A percentile compares a stretch with the other conserved stretches of the same genome.
phyloP scores from a whole-genome alignment of 2,329 filamentous ascomycete genomes.

The Ascochyta fabae region DNA sequence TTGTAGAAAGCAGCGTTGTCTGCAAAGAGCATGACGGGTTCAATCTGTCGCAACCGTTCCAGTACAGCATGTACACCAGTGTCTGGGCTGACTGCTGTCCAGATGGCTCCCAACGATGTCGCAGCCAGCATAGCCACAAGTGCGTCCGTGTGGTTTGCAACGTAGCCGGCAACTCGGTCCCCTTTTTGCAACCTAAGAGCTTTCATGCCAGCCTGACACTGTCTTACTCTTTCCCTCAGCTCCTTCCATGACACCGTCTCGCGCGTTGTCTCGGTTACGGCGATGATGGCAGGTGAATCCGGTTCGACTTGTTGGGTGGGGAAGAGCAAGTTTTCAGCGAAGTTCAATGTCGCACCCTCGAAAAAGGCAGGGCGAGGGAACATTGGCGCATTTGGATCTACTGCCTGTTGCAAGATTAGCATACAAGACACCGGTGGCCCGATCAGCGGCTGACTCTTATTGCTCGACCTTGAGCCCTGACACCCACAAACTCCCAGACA shows the following conservation, averaged over 20 bases:
- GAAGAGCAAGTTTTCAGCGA: slow-evolving; percentile 92
- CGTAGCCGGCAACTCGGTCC: slow-evolving; percentile 72
- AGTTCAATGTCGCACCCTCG: slow-evolving; percentile 79
- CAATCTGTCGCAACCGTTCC: slow-evolving; percentile 84
- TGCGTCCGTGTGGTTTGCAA: slow-evolving; percentile 88
- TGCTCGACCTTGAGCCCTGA: slow-evolving; percentile 71
- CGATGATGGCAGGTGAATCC: slow-evolving; percentile 73
- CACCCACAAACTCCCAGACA: slow-evolving; percentile 81
- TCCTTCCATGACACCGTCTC: slow-evolving; percentile 77
- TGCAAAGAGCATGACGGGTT: slow-evolving; percentile 80
- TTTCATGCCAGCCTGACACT: slow-evolving; percentile 74
- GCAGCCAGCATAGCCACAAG: slow-evolving; percentile 87
- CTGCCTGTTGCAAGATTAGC: slow-evolving; percentile 61
- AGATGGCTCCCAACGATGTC: slow-evolving; percentile 82
- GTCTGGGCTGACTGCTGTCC: slow-evolving; percentile 93
- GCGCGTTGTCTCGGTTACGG: slow-evolving; percentile 74
- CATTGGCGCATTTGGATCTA: slow-evolving; percentile 72
- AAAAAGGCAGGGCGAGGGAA: slow-evolving; percentile 92
- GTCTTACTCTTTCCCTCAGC: slow-evolving; percentile 77
- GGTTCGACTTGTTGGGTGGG: slow-evolving; percentile 67
- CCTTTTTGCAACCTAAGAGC: slow-evolving; percentile 67
- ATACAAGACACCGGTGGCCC: not conserved
- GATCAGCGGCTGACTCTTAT: slow-evolving; percentile 59
- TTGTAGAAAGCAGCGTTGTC: slow-evolving; percentile 93
- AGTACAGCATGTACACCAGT: slow-evolving; percentile 90